These are phyloP conservation scores for Myxozyma kluyveri DNA, from an alignment of 805 yeast genomes.

Conservation along the genomic window DNA sequence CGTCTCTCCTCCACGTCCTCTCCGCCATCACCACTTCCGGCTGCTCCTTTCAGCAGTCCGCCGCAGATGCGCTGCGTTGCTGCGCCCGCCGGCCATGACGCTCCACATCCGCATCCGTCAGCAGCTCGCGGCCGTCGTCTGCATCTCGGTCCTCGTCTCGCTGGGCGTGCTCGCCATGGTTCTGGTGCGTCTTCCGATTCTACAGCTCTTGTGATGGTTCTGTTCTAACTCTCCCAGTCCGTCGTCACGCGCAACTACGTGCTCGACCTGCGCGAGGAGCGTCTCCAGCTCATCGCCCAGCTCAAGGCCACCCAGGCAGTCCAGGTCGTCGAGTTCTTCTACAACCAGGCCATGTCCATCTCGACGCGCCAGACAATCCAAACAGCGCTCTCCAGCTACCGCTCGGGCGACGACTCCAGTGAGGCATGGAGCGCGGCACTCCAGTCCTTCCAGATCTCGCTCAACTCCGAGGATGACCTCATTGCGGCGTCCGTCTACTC, in stretches of 20 bases:
- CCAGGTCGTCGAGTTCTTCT: slow-evolving; percentile 61
- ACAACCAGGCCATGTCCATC: slow-evolving; percentile 67
- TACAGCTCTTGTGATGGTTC: neutral
- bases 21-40: no score
- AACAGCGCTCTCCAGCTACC: slow-evolving; percentile 56
- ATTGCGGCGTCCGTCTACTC: slow-evolving; percentile 68
- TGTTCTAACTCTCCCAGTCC: slow-evolving; percentile 47
- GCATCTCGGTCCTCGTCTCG: slow-evolving; percentile 62
- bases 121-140: slow-evolving; percentile 65
- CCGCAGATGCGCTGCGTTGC: no score
- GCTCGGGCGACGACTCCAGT: slow-evolving; percentile 68
- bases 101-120: slow-evolving; percentile 50
- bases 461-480: slow-evolving; percentile 61
- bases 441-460: slow-evolving; percentile 55
- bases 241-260: slow-evolving; percentile 45
- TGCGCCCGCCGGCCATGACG: no score
- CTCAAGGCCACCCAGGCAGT: slow-evolving; percentile 74
- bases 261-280: slow-evolving; percentile 61
- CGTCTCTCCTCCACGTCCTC: no score
- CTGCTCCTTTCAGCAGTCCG: no score
- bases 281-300: slow-evolving; percentile 74
- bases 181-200: slow-evolving; percentile 42
- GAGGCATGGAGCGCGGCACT: slow-evolving; percentile 48
- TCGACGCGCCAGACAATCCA: slow-evolving; percentile 61
- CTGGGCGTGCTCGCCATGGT: slow-evolving; percentile 66